Evolutionary conservation across 257 asterid genomes (phyloP), one percentile per base, ranked within the genome.

Genomic region (Solanum virginianum): DNA sequence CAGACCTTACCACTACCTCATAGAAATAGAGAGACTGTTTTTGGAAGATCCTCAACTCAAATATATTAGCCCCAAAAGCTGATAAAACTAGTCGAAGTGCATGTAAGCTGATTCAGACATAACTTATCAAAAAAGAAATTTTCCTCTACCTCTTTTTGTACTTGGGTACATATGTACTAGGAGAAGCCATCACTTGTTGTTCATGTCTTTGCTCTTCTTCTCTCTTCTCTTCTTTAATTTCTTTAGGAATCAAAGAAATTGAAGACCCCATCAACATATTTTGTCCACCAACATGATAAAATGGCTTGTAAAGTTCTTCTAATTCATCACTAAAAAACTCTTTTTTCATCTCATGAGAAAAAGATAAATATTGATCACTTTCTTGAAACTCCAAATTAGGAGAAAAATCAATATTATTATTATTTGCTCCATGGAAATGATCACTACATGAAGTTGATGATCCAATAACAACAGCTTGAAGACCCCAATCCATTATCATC

Each of bases 301-400:
- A 94, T 6, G 98, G 98, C 90, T 94, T 95, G 92, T 89, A 94
- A 82, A 96, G 94, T 24, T 89, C 93, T 71, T 94, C 94, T 22
- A 95, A 80, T 36, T 91, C 97, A 36, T 93, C 95, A 57, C 90
- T 68, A 14, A 9, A 85, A 89, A 32, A 83, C 85, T 6, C 54
- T 54, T 74, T 56, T 7, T 87, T 45, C 8, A 59, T 29, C 62
- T 90, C 93, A 70, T 18, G 53, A 15, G 89, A 89, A 74, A 88
- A 32, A 24, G 65, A 17, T 53, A 79, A 79, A 53, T 53, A 79
- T 79, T 66, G 41, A 63, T 75, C 83, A 79, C 29, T 53, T 79
- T 89, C 90, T 8, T 92, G 90, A 80, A 91, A 90, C 53, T 65
- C 72, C 8, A 80, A 84, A 0, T 18, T 70, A 8, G 84, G 49